phyloP scores from a whole-genome alignment of 2,329 filamentous ascomycete species.

The Penicillium verrucosum region DNA sequence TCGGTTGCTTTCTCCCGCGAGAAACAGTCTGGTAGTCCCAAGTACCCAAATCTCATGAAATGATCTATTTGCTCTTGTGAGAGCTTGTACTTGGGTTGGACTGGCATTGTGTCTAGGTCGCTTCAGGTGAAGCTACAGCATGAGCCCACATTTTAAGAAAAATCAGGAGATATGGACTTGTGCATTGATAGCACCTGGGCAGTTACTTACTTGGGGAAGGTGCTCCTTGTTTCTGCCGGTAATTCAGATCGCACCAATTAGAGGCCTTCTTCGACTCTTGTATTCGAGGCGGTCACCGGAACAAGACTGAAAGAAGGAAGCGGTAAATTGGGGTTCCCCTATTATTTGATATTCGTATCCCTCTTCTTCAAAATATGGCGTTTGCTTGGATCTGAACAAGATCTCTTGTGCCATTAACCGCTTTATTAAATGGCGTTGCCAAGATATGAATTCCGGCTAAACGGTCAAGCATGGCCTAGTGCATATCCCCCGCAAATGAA shows the following conservation, averaged over 20 bases:
- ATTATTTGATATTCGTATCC: neutral
- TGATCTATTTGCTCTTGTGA: conserved; percentile 49
- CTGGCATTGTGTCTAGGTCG: neutral
- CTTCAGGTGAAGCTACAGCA: neutral
- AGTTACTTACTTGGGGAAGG: neutral
- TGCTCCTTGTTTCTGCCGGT: neutral
- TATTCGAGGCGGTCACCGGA: neutral
- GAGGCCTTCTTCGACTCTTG: accelerated
- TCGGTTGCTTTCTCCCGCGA: conserved; percentile 47
- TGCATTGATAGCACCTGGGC: neutral
- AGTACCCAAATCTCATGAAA: conserved; percentile 56
- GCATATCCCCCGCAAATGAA: conserved; percentile 3
- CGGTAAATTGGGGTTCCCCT: neutral
- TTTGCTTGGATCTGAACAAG: neutral
- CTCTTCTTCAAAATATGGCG: neutral
- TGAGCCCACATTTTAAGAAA: neutral
- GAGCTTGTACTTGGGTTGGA: conserved; percentile 25
- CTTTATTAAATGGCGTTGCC: neutral
- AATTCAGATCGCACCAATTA: neutral
- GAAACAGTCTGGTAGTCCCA: conserved; percentile 55
- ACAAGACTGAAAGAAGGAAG: neutral
- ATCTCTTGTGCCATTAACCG: neutral
- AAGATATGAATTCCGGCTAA: conserved; percentile 6
- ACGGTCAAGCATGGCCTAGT: neutral
- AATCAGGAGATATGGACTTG: neutral